These are phyloP conservation scores for Pontederia paniculata DNA, from an alignment of 176 grass and related monocot genomes.

Conservation along the genomic window DNA sequence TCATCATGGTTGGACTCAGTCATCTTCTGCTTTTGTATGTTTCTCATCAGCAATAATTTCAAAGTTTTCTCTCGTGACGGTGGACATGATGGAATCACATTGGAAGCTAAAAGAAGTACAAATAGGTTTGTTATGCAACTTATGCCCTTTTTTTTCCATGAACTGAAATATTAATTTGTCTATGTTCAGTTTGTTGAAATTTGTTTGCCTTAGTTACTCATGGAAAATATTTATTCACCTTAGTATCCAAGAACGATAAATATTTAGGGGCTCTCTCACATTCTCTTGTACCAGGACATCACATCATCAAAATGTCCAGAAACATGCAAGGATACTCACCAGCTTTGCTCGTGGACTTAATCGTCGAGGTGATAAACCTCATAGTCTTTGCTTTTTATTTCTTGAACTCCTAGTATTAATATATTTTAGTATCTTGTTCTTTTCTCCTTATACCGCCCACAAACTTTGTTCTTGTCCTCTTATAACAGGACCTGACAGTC, in stretches of 20 bases:
- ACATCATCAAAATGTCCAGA: neutral
- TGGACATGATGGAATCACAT: slow-evolving; percentile 5
- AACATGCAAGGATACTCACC: slow-evolving; percentile 5
- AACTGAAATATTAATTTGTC: neutral
- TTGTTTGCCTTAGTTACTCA: too few relatives aligned
- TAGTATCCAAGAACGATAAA: neutral
- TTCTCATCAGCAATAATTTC: slow-evolving; percentile 18
- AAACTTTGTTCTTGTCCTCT: too few relatives aligned
- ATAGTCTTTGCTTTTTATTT: neutral
- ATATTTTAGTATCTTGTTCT: too few relatives aligned
- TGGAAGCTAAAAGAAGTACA: slow-evolving; percentile 21
- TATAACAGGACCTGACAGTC: slow-evolving; percentile 17
- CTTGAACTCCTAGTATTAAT: neutral
- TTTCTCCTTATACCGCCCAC: too few relatives aligned
- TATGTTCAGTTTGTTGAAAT: too few relatives aligned
- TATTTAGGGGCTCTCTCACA: neutral
- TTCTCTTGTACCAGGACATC: neutral
- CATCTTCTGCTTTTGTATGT: slow-evolving; percentile 2
- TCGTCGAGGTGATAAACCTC: slow-evolving; percentile 1
- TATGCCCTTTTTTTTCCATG: neutral
- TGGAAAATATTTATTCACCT: too few relatives aligned
- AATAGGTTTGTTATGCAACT: slow-evolving; percentile 10
- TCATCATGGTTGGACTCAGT: neutral
- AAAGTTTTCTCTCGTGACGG: slow-evolving; percentile 13
- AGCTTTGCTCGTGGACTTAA: slow-evolving; percentile 15